phyloP scores from a whole-genome alignment of 2,329 filamentous ascomycete species.

The Zymoseptoria crescenta region DNA sequence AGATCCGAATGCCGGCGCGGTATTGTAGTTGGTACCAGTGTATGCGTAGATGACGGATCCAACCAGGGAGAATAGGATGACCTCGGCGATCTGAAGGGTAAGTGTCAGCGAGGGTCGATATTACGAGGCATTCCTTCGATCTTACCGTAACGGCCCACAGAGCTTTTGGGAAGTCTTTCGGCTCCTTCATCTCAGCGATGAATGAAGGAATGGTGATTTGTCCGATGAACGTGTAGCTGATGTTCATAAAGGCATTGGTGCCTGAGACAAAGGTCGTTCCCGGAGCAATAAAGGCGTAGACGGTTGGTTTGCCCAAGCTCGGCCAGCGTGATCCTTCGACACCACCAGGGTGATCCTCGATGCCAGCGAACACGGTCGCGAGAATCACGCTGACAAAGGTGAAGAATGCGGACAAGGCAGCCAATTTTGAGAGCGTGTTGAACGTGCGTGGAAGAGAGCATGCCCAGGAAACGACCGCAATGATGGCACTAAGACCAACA shows the following conservation, averaged over 20 bases:
- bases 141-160: slow-evolving; percentile 69
- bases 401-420: slow-evolving; percentile 72
- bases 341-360: slow-evolving; percentile 58
- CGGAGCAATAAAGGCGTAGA: slow-evolving; percentile 58
- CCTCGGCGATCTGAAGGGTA: slow-evolving; percentile 55
- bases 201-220: slow-evolving; percentile 92
- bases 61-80: slow-evolving; percentile 77
- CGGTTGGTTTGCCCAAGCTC: slow-evolving; percentile 52
- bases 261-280: slow-evolving; percentile 74
- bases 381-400: slow-evolving; percentile 84
- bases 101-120: neutral
- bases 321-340: slow-evolving; percentile 39
- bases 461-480: slow-evolving; percentile 66
- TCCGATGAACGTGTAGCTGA: slow-evolving; percentile 92
- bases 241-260: slow-evolving; percentile 87
- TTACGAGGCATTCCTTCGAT: neutral
- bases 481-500: slow-evolving; percentile 68
- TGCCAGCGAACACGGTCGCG: slow-evolving; percentile 71
- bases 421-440: slow-evolving; percentile 67
- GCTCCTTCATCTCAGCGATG: slow-evolving; percentile 84
- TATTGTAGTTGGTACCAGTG: slow-evolving; percentile 83
- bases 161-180: slow-evolving; percentile 82
- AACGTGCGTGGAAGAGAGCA: slow-evolving; percentile 83
- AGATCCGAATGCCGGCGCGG: slow-evolving; percentile 77
- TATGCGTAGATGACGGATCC: slow-evolving; percentile 78